Conservation (phyloP, 2,329 filamentous ascomycete genomes). For the Epichloe gansuensis region DNA sequence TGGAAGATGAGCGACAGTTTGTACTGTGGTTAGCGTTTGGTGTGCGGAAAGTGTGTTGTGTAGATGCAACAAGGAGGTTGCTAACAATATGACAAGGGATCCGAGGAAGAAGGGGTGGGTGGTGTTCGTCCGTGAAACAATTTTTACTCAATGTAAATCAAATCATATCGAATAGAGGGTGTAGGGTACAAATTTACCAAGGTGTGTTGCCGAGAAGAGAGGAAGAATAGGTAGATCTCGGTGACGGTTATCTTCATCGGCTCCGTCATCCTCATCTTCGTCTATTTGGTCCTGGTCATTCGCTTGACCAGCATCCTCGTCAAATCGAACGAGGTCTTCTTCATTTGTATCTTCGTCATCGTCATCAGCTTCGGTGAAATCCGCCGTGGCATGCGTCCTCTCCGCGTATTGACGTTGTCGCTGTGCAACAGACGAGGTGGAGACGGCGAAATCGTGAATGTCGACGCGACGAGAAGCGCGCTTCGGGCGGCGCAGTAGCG, state of each 20-base stretch:
- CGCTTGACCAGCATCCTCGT: conserved; percentile 33
- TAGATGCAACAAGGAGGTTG: neutral
- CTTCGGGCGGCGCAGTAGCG: conserved; percentile 22
- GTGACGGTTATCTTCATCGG: conserved; percentile 27
- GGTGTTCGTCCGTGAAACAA: neutral
- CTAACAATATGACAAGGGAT: neutral
- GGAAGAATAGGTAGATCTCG: conserved; percentile 43
- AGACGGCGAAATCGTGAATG: conserved; percentile 17
- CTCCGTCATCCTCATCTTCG: conserved; percentile 28
- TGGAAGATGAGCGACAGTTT: conserved; percentile 21
- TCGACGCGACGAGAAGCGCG: conserved; percentile 22
- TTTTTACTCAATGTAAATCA: neutral
- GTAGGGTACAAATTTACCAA: conserved; percentile 40
- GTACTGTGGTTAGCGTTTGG: neutral
- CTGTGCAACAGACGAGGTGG: conserved; percentile 19
- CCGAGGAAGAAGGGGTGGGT: neutral
- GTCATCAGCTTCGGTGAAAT: conserved; percentile 53
- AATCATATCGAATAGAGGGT: neutral
- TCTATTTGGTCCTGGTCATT: conserved; percentile 40
- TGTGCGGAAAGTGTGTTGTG: neutral
- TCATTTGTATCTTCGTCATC: conserved; percentile 31
- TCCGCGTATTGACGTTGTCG: conserved; percentile 16
- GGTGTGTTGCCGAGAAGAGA: conserved; percentile 66
- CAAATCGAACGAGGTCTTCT: conserved; percentile 18
- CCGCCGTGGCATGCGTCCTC: conserved; percentile 44